phyloP scores from a whole-genome alignment of 164 flowering plant genomes.

The Stephania japonica region DNA sequence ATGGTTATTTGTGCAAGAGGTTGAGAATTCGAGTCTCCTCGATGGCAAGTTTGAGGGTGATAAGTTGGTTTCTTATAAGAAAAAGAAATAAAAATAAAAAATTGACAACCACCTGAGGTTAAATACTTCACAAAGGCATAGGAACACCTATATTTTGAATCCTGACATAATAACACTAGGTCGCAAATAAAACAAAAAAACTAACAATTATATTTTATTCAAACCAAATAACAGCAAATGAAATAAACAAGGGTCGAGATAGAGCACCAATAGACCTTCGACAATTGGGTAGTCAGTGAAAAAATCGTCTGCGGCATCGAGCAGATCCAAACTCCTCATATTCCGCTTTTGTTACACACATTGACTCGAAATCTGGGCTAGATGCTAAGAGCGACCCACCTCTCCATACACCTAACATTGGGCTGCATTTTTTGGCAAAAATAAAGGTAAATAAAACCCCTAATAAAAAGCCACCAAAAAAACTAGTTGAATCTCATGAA shows the following conservation, averaged over 20 bases:
- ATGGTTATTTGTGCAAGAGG: too few relatives aligned
- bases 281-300: constrained; percentile 34
- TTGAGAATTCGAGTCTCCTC: too few relatives aligned
- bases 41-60: too few relatives aligned
- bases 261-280: not conserved
- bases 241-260: not conserved
- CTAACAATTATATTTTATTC: not conserved
- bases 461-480: not conserved
- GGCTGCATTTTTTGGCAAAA: constrained; percentile 37
- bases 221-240: not conserved
- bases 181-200: not conserved
- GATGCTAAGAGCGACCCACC: constrained; percentile 98
- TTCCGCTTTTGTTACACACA: constrained; percentile 89
- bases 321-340: constrained; percentile 94
- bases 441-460: constrained; percentile 3
- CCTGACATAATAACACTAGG: not conserved
- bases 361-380: constrained; percentile 88
- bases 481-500: not conserved
- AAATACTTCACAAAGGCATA: too few relatives aligned
- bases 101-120: not conserved
- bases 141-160: not conserved
- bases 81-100: too few relatives aligned
- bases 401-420: constrained; percentile 90
- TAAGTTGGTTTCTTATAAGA: too few relatives aligned
- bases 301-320: constrained; percentile 78